These are phyloP conservation scores for Sphaerulina musiva DNA, from an alignment of 2,329 filamentous ascomycete species.

Conservation along the genomic window DNA sequence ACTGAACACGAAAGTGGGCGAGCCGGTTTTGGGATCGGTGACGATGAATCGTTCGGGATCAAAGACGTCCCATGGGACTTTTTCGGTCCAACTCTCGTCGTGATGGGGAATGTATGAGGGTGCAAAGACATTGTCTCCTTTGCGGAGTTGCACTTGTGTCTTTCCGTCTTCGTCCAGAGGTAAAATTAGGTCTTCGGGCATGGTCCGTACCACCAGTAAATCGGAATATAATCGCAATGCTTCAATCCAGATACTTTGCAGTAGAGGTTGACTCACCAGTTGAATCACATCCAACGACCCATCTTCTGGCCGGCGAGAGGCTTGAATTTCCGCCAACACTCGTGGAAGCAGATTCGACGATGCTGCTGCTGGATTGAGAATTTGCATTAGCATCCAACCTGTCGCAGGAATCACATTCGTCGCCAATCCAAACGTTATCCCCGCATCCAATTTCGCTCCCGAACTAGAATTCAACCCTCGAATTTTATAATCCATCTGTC, in stretches of 20 bases:
- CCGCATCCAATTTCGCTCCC: slow-evolving; percentile 26
- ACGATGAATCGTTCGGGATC: slow-evolving; percentile 28
- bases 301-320: slow-evolving; percentile 22
- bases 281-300: slow-evolving; percentile 26
- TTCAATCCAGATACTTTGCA: slow-evolving; percentile 34
- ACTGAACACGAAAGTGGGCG: slow-evolving; percentile 24
- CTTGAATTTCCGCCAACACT: slow-evolving; percentile 27
- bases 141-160: slow-evolving; percentile 18
- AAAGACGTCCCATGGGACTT: slow-evolving; percentile 20
- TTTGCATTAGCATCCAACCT: slow-evolving; percentile 32
- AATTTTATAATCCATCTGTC: slow-evolving; percentile 27
- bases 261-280: slow-evolving; percentile 29
- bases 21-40: slow-evolving; percentile 25
- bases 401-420: slow-evolving; percentile 32
- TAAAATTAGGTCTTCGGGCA: slow-evolving; percentile 26
- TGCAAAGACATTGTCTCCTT: slow-evolving; percentile 29
- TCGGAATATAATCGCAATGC: slow-evolving; percentile 32
- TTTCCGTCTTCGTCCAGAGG: slow-evolving; percentile 29
- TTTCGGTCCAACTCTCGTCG: slow-evolving; percentile 25
- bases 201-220: slow-evolving; percentile 29
- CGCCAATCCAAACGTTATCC: slow-evolving; percentile 30
- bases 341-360: slow-evolving; percentile 23
- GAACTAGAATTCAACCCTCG: slow-evolving; percentile 21
- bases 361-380: slow-evolving; percentile 25
- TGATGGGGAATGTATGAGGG: slow-evolving; percentile 29